Conservation (phyloP, 371 early-diverging fungal genomes). For the Mucor saturninus region DNA sequence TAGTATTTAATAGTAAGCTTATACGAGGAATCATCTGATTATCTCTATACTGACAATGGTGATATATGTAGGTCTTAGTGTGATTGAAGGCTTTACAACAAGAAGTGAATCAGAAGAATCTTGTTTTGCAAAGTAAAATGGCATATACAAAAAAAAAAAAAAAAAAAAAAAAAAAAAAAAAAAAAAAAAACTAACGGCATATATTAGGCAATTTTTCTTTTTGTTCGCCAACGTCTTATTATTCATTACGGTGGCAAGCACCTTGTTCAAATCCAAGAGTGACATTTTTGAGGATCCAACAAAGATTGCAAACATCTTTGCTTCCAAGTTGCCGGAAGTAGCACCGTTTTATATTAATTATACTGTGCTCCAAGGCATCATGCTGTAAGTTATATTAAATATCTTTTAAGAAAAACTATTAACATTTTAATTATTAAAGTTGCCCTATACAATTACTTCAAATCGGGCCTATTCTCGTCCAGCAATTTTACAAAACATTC, state of each 20-base stretch:
- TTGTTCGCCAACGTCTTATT: slow-evolving; percentile 88
- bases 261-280: slow-evolving; percentile 73
- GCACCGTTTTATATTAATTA: slow-evolving; percentile 75
- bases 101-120: slow-evolving; percentile 73
- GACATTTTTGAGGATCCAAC: slow-evolving; percentile 73
- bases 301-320: slow-evolving; percentile 72
- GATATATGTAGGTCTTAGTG: slow-evolving; percentile 33
- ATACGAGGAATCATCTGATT: no score
- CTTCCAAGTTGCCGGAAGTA: slow-evolving; percentile 68
- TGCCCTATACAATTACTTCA: slow-evolving; percentile 70
- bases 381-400: slow-evolving; percentile 40
- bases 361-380: slow-evolving; percentile 64
- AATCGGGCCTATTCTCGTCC: slow-evolving; percentile 61
- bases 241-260: slow-evolving; percentile 81
- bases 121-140: slow-evolving; percentile 64
- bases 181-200: slow-evolving; percentile 2
- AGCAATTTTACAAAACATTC: slow-evolving; percentile 50
- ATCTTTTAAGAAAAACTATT: neutral
- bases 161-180: no score
- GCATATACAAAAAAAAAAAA: neutral
- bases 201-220: slow-evolving; percentile 84
- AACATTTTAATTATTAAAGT: slow-evolving; percentile 7
- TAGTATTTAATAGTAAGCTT: slow-evolving; percentile 60
- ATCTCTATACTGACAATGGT: neutral
- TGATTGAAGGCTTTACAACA: slow-evolving; percentile 70